Evolutionary conservation across 2,329 filamentous ascomycete species (phyloP), one percentile per base, ranked within the genome.

Genomic region (Lithohypha guttulata): DNA sequence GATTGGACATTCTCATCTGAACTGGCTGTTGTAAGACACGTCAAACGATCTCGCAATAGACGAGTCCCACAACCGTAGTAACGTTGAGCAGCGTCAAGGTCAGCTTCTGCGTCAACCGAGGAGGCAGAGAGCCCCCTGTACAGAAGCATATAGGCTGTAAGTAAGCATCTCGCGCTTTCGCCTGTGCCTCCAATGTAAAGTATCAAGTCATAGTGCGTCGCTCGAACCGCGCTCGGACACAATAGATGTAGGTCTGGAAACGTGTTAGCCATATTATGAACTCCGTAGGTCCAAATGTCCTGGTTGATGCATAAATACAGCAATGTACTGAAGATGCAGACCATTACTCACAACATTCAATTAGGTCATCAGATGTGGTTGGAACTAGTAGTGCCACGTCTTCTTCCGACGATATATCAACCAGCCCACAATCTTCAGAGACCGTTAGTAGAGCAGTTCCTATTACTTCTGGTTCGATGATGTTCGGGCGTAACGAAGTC

Each of bases 1-100:
- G 48, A 44, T 27, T 51, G 48, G 28, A 51, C 42, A 23, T 46
- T 47, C 18, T 47, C 35, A 31, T 51, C 47, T 15, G 44, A 46
- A 27, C 44, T 49, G 21, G 44, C 42, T 19, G 41, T 42, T 9
- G 37, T 43, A 9, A 41, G 32, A 23, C 35, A 37, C 21, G 31
- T 43, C 19, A 51, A 36, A 13, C 42, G 45, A 25, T 51, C 48
- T 42, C 48, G 45, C 11, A 51, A 38, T 13, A 49, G 35, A 23
- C 45, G 48, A 15, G 48, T 51, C 11, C 48, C 48, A 33, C 36
- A 31, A 6, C 48, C 44, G 11, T 47, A 35, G 19, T 47, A 39
- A 31, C 34, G 32, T 39, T 44, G 36, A 9, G 48, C 48, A 31
- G 44, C 41, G 15, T 47, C 34, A 21, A 43, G 44, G 28, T 51